Base-by-base conservation (phyloP, 1,284 basidiomycete species). In the Puccinia polysora region DNA sequence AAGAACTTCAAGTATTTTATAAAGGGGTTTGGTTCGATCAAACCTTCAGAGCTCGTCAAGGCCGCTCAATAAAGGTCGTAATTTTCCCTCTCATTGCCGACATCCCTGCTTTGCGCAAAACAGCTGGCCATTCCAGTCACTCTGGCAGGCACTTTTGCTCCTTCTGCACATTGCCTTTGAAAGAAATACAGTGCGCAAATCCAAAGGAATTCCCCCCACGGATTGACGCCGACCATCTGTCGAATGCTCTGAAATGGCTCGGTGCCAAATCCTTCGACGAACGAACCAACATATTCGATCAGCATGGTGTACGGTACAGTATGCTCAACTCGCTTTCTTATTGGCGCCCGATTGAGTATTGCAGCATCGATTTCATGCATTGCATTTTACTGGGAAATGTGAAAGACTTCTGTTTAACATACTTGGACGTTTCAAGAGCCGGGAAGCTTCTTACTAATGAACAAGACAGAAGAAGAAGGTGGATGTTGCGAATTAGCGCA, bases 341-440 rank as follows among this genome's bases (percentile, higher is more conserved):
- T 30, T 69, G 65, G 65, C 38, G 40, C 14, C 65, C 65, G 0
- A 40, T 59, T 25, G 45, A 69, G 20, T 59, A 30, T 50, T 49
- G 36, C 28, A 60, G 53, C 28, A 50, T 69, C 28, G 55, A 69
- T 15, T 58, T 69, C 6, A 69, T 69, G 65, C 65, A 69, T 25
- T 50, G 25, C 25, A 34, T 69, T 25, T 18, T 69, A 6, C 55
- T 69, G 8, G 65, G 65, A 2, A 49, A 55, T 34, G 18, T 59
- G 8, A 59, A 60, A 28, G 40, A 59, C 40, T 69, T 34, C n/a
- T 59, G 53, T 15, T 45, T 60, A 7, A 25, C 58, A 3, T 60
- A 60, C 23, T n/a, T 60, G 23, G 38, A 60, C 10, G 14, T 60
- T 28, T 28, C 58, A 45, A 23, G n/a, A 36, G 58, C 58, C 6